Conservation (phyloP, 371 early-diverging fungal genomes). For the Rhizopus arrhizus region DNA sequence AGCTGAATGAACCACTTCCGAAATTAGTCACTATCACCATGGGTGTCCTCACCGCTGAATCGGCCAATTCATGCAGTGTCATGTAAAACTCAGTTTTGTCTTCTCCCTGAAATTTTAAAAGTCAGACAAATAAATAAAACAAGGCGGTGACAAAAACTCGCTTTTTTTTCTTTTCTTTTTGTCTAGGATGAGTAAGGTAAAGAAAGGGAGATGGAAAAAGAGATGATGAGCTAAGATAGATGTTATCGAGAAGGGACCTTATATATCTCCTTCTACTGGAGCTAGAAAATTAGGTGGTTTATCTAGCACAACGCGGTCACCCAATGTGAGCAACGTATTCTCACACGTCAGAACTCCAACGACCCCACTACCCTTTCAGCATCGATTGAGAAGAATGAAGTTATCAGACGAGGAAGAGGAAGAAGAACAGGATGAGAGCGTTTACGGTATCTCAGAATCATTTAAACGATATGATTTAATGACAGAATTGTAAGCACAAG, state of each 20-base stretch:
- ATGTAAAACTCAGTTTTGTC: slow-evolving; percentile 8
- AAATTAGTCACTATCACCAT: slow-evolving; percentile 9
- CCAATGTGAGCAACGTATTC: slow-evolving; percentile 34
- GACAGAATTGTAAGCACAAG: slow-evolving; percentile 46
- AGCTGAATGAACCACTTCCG: neutral
- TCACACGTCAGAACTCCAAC: slow-evolving; percentile 15
- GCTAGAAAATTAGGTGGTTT: slow-evolving; percentile 26
- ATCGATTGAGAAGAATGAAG: slow-evolving; percentile 14
- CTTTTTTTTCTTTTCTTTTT: slow-evolving; percentile 7
- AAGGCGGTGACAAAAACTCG: neutral
- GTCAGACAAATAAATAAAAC: neutral
- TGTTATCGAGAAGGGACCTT: slow-evolving; percentile 13
- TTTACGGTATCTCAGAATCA: slow-evolving; percentile 22
- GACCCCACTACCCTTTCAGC: neutral
- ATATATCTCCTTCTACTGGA: slow-evolving; percentile 34
- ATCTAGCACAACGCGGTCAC: slow-evolving; percentile 25
- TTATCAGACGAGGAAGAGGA: slow-evolving; percentile 25
- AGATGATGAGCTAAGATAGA: neutral
- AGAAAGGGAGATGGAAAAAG: neutral
- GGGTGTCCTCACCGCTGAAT: neutral
- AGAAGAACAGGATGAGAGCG: slow-evolving; percentile 9
- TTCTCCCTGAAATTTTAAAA: neutral
- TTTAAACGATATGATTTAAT: slow-evolving; percentile 56
- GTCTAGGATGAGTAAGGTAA: slow-evolving; percentile 20
- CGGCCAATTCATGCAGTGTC: slow-evolving; percentile 11